Evolutionary conservation across 257 asterid genomes (phyloP).

Genomic region (Nicotiana paniculata): DNA sequence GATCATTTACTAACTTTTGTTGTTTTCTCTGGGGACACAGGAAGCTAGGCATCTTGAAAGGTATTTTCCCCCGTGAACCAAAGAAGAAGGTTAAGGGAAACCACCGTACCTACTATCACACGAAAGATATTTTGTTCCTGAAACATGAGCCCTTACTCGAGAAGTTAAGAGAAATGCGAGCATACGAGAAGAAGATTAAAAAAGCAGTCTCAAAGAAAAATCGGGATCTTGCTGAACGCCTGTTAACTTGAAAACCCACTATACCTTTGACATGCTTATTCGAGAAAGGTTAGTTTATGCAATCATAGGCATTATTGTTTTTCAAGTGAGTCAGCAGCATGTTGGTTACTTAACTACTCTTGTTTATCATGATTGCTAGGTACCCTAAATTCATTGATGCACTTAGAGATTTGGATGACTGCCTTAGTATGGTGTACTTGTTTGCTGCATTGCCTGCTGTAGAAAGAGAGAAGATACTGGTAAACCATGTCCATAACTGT

Average conservation of each 20-base stretch:
- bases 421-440: conserved; percentile 91
- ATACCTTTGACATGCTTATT: conserved; percentile 75
- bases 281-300: conserved; percentile 54
- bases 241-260: conserved; percentile 71
- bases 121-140: conserved; percentile 81
- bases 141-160: conserved; percentile 82
- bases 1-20: neutral
- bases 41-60: conserved; percentile 68
- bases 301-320: neutral
- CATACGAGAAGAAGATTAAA: conserved; percentile 70
- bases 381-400: conserved; percentile 92
- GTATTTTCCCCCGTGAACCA: conserved; percentile 90
- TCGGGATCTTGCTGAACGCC: conserved; percentile 73
- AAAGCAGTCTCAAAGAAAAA: conserved; percentile 85
- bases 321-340: neutral
- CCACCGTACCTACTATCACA: conserved; percentile 90
- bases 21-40: conserved; percentile 17
- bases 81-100: conserved; percentile 97
- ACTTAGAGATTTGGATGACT: conserved; percentile 87
- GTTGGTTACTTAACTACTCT: neutral
- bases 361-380: conserved; percentile 30
- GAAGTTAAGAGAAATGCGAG: conserved; percentile 63
- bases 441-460: conserved; percentile 98
- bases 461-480: conserved; percentile 80
- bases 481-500: conserved; percentile 68